phyloP scores from a whole-genome alignment of 2,329 filamentous ascomycete genomes.

The Stemphylium beticola region DNA sequence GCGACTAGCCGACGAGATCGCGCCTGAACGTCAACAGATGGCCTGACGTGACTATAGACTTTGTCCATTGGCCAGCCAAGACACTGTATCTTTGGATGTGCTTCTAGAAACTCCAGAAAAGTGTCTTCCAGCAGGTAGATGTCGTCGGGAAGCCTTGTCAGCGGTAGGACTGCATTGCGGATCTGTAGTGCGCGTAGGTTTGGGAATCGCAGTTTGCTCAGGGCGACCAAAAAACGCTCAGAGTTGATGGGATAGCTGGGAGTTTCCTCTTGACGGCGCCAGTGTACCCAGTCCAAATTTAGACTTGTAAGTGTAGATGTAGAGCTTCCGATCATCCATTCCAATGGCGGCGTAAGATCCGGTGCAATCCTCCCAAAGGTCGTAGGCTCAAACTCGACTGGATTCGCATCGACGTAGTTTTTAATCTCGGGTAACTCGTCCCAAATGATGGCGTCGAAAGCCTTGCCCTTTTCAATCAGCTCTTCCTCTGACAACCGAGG shows the following conservation, averaged over 20 bases:
- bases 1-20: conserved; percentile 44
- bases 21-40: conserved; percentile 29
- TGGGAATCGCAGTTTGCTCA: conserved; percentile 51
- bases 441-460: conserved; percentile 38
- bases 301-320: conserved; percentile 39
- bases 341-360: conserved; percentile 18
- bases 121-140: conserved; percentile 48
- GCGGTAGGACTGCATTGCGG: conserved; percentile 51
- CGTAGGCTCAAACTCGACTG: conserved; percentile 7
- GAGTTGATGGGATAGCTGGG: conserved; percentile 15
- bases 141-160: conserved; percentile 45
- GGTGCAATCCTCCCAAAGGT: not conserved
- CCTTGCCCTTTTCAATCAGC: conserved; percentile 23
- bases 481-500: conserved; percentile 13
- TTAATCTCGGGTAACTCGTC: conserved; percentile 30
- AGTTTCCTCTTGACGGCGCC: conserved; percentile 30
- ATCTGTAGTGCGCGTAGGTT: conserved; percentile 54
- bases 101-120: conserved; percentile 53
- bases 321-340: conserved; percentile 28
- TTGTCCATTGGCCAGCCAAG: conserved; percentile 55
- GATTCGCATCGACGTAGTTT: conserved; percentile 26
- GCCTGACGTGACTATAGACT: conserved; percentile 48
- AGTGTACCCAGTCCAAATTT: conserved; percentile 46
- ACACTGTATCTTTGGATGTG: conserved; percentile 52
- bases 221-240: conserved; percentile 22